These are phyloP conservation scores for Flaveria sonorensis DNA, from an alignment of 129 eudicot genomes.

Conservation along the genomic window DNA sequence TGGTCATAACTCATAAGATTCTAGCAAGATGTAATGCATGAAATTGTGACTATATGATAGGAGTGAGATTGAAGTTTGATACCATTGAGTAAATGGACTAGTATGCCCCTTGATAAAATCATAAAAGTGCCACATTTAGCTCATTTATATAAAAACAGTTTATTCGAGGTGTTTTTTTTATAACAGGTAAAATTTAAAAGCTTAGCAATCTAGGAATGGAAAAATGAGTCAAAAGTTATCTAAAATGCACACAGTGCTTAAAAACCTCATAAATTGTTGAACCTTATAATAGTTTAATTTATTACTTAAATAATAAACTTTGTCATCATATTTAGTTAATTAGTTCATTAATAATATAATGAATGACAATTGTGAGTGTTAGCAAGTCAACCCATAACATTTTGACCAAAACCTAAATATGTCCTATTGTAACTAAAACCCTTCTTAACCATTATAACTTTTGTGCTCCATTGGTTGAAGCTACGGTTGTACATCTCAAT, in stretches of 20 bases:
- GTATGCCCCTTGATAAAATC: neutral
- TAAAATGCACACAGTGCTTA: neutral
- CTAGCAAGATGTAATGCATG: neutral
- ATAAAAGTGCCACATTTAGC: neutral
- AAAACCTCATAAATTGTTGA: neutral
- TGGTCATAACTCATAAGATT: slow-evolving; percentile 2
- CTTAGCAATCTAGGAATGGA: neutral
- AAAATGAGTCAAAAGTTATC: neutral
- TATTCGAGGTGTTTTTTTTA: neutral
- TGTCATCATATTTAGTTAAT: neutral
- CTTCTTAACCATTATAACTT: slow-evolving; percentile 2
- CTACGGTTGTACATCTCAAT: neutral
- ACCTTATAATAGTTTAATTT: neutral
- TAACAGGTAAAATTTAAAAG: neutral
- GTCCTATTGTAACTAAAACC: neutral
- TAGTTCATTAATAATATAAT: neutral
- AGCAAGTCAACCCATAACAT: neutral
- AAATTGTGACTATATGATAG: neutral
- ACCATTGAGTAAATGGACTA: neutral
- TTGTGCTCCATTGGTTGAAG: neutral
- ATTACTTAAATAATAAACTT: neutral
- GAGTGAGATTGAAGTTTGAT: slow-evolving; percentile 2
- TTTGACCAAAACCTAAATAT: neutral
- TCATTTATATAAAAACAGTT: neutral
- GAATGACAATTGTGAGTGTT: neutral